Conservation (phyloP, 148 eudicot genomes). For the Agrostemma githago region DNA sequence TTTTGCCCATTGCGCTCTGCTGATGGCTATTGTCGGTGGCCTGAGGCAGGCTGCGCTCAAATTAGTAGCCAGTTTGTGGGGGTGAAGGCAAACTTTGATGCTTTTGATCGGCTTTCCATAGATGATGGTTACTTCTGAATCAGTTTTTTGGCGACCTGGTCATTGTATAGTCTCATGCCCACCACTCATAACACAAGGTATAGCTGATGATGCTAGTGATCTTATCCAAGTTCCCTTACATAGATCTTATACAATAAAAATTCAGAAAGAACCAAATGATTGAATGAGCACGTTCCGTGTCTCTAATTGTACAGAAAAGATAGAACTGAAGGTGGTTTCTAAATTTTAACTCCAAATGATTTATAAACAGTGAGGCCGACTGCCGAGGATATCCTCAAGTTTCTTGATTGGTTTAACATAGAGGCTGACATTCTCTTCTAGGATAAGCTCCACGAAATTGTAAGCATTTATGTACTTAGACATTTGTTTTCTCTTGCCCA, state of each 20-base stretch:
- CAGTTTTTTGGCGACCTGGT: conserved; percentile 22
- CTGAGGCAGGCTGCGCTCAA: conserved; percentile 92
- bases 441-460: conserved; percentile 15
- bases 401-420: conserved; percentile 2
- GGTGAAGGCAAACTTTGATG: conserved; percentile 84
- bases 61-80: conserved; percentile 85
- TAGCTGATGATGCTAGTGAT: conserved; percentile 17
- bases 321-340: neutral
- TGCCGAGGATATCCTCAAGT: neutral
- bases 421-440: neutral
- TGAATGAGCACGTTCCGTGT: conserved; percentile 14
- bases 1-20: conserved; percentile 65
- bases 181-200: conserved; percentile 12
- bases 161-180: conserved; percentile 9
- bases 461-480: conserved; percentile 16
- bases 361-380: neutral
- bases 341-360: too few species aligned
- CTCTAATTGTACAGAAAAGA: conserved; percentile 25
- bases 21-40: conserved; percentile 90
- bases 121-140: conserved; percentile 76
- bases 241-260: conserved; percentile 15
- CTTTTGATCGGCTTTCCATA: conserved; percentile 84
- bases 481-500: neutral
- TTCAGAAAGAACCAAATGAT: conserved; percentile 16
- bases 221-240: neutral